Percentiles rank a stretch among this genome's conserved stretches.
Evolutionary conservation across 2,329 filamentous ascomycete species (phyloP).

Genomic region (Diaporthe helianthi): DNA sequence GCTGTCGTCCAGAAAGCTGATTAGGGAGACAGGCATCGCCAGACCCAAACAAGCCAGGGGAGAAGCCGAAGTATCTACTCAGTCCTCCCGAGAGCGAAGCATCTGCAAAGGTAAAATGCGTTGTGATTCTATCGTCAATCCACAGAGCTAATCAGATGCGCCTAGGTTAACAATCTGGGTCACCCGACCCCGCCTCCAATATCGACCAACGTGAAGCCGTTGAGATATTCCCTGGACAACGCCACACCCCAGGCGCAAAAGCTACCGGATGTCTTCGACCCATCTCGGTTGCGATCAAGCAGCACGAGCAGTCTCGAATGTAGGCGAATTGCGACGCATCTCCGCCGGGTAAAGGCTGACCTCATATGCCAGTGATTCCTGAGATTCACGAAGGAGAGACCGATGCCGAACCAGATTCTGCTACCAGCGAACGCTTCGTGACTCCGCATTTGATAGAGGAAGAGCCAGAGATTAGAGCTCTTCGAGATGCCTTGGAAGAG

Average conservation of each 20-base stretch:
- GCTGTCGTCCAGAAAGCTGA: conserved; percentile 35
- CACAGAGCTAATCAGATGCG: not conserved
- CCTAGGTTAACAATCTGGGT: conserved; percentile 43
- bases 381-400: conserved; percentile 56
- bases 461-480: conserved; percentile 66
- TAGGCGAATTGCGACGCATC: conserved; percentile 48
- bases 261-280: conserved; percentile 73
- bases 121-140: not conserved
- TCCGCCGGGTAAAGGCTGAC: conserved; percentile 39
- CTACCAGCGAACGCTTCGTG: conserved; percentile 56
- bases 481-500: conserved; percentile 81
- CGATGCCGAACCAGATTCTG: conserved; percentile 60
- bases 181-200: conserved; percentile 73
- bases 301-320: conserved; percentile 80
- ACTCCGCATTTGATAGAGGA: conserved; percentile 51
- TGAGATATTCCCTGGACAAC: conserved; percentile 70
- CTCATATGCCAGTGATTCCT: conserved; percentile 56
- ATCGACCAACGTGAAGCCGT: conserved; percentile 74
- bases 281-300: conserved; percentile 65
- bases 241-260: conserved; percentile 86
- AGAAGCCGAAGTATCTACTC: conserved; percentile 45
- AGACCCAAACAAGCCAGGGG: conserved; percentile 36
- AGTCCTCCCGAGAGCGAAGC: conserved; percentile 46
- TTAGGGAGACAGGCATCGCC: conserved; percentile 48
- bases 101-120: conserved; percentile 45